Conservation (phyloP, 306 rosid species). For the Cucumis sativus region Cucumber_9930_V3 NC_026660.2:6996001-6996500, state of each 20-base stretch:
- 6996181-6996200: conserved; percentile 80
- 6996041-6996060: neutral
- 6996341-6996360: conserved; percentile 48
- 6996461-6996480: neutral
- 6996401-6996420: conserved; percentile 56
- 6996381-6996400: conserved; percentile 75
- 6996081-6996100: neutral
- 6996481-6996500: neutral
- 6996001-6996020: neutral
- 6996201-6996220: conserved; percentile 55
- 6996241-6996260: conserved; percentile 11
- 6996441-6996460: neutral
- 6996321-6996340: neutral
- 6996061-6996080: neutral
- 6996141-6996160: conserved; percentile 89
- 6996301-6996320: neutral
- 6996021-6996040: neutral
- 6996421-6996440: conserved; percentile 41
- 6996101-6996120: neutral
- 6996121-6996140: neutral
- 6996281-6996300: neutral
- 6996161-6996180: conserved; percentile 70
- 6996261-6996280: neutral
- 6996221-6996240: conserved; percentile 53
- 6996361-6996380: conserved; percentile 42